These are phyloP conservation scores for Populus nigra DNA, from an alignment of 345 rosid species.

Conservation along the genomic window DNA sequence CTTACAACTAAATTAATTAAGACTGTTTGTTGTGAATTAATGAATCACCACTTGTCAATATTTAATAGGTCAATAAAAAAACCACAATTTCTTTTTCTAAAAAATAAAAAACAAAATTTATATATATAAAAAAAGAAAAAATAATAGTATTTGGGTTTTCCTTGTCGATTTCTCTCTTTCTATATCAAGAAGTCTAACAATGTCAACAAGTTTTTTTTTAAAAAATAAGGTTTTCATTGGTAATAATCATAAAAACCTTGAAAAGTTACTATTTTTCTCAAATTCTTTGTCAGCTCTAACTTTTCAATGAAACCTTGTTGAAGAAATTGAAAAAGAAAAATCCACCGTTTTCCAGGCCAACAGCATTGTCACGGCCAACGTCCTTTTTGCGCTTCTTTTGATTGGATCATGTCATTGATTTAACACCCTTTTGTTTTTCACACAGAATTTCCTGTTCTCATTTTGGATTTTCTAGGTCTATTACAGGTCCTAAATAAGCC, in stretches of 20 bases:
- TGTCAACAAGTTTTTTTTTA: not conserved
- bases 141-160: not conserved
- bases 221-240: not conserved
- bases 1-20: too few species aligned
- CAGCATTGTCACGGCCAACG: constrained; percentile 14
- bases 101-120: not conserved
- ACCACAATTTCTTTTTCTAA: not conserved
- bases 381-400: constrained; percentile 10
- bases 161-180: not conserved
- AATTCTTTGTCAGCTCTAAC: constrained; percentile 19
- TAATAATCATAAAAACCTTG: not conserved
- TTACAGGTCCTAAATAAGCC: not conserved
- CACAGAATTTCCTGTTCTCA: not conserved
- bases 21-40: not conserved
- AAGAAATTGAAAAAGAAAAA: not conserved
- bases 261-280: not conserved
- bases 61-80: too few species aligned
- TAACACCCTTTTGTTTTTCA: constrained; percentile 6
- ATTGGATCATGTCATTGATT: constrained; percentile 32
- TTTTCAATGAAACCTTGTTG: constrained; percentile 6
- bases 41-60: not conserved
- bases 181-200: not conserved
- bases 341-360: constrained; percentile 25
- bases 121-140: not conserved
- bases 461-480: constrained; percentile 7